Evolutionary conservation across 495 filamentous ascomycete genomes (phyloP).

Genomic region (Xylaria curta): DNA sequence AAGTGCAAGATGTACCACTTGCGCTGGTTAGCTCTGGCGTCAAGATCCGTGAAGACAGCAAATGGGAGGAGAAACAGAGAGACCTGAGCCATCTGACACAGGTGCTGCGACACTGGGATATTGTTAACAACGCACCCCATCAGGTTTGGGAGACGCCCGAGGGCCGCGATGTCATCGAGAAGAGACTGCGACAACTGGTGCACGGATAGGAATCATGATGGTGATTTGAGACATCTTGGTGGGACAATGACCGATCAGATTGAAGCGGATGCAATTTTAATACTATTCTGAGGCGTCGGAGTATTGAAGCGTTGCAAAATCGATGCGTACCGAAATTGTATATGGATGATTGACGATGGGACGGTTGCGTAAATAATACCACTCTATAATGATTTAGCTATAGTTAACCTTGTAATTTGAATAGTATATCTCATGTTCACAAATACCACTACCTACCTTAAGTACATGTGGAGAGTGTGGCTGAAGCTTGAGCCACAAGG

Average conservation of each 20-base stretch:
- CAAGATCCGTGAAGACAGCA: slow-evolving; percentile 58
- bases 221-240: neutral
- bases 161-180: slow-evolving; percentile 74
- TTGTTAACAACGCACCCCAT: slow-evolving; percentile 84
- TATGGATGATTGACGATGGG: slow-evolving; percentile 3
- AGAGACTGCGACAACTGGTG: slow-evolving; percentile 68
- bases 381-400: neutral
- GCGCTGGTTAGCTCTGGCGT: slow-evolving; percentile 82
- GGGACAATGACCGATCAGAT: neutral
- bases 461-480: too few relatives aligned
- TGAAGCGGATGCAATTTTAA: neutral
- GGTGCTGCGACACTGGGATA: slow-evolving; percentile 82
- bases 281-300: neutral
- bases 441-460: neutral
- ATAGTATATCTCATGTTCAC: neutral
- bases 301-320: neutral
- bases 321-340: neutral
- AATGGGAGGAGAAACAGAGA: slow-evolving; percentile 81
- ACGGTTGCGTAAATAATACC: slow-evolving; percentile 2
- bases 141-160: slow-evolving; percentile 77
- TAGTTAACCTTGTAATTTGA: too few relatives aligned
- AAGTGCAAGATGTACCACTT: slow-evolving; percentile 73
- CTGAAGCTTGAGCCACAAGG: slow-evolving; percentile 23
- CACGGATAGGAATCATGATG: slow-evolving; percentile 3
- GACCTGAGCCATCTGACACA: slow-evolving; percentile 80